Conservation (phyloP, 495 filamentous ascomycete species). For the Podospora comata region DNA sequence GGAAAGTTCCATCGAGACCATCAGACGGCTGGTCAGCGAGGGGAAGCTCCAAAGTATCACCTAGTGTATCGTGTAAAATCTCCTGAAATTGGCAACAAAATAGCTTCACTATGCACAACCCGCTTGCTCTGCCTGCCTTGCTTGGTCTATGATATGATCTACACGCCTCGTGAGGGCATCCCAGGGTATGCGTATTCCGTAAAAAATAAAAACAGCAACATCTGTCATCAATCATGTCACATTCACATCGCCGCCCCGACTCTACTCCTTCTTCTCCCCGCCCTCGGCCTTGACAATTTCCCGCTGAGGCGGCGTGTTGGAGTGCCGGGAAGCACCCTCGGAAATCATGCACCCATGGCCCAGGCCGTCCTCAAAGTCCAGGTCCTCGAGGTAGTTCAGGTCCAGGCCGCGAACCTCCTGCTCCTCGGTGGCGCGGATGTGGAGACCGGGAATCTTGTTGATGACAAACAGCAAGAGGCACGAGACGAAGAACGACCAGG, state of each 20-base stretch:
- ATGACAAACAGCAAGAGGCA: constrained; percentile 74
- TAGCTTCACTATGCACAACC: no score
- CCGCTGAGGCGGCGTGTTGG: not conserved
- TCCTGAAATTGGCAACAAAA: no score
- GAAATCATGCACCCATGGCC: constrained; percentile 9
- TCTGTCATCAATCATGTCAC: not conserved
- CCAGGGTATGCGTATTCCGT: no score
- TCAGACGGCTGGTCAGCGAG: constrained; percentile 33
- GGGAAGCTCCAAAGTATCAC: constrained; percentile 23
- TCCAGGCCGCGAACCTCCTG: constrained; percentile 76
- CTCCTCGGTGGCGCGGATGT: constrained; percentile 67
- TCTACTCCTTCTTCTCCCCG: constrained; percentile 5
- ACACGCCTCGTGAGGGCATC: not conserved
- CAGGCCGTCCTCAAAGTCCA: constrained; percentile 49
- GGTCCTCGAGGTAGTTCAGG: constrained; percentile 47
- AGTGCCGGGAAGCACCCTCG: not conserved
- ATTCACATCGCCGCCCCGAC: not conserved
- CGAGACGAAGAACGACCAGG: constrained; percentile 75
- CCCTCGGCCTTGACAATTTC: not conserved
- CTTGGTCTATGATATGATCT: not conserved
- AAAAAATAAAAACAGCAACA: not conserved
- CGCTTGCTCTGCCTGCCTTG: no score
- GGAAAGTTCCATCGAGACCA: constrained; percentile 38
- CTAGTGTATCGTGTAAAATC: no score
- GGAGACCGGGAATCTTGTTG: constrained; percentile 71